Percentiles rank a stretch among this genome's conserved stretches.
These are phyloP conservation scores for Starmerella khaoyaiensis DNA, from an alignment of 805 yeast species.

Conservation along the genomic window DNA sequence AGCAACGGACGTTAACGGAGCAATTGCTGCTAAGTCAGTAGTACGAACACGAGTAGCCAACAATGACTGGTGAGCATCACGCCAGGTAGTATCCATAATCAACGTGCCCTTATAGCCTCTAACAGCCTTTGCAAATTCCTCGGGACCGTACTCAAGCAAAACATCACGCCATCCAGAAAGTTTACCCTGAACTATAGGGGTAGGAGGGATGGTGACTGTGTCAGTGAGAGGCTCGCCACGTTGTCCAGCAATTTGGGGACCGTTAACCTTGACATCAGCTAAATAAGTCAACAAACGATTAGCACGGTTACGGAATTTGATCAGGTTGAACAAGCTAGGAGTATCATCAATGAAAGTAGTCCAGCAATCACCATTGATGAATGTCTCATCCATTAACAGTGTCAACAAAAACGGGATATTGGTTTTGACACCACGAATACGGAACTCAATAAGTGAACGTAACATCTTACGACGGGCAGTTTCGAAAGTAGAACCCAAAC, in stretches of 20 bases:
- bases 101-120: conserved; percentile 74
- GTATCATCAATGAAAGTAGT: conserved; percentile 98
- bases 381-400: conserved; percentile 76
- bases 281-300: conserved; percentile 81
- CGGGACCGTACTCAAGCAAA: conserved; percentile 75
- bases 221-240: conserved; percentile 79
- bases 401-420: conserved; percentile 94
- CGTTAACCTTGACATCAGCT: conserved; percentile 90
- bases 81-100: conserved; percentile 98
- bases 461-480: conserved; percentile 96
- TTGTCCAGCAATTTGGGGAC: conserved; percentile 93
- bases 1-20: conserved; percentile 87
- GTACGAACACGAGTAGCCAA: conserved; percentile 97
- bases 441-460: conserved; percentile 89
- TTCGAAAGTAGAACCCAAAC: conserved; percentile 94
- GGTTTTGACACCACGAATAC: conserved; percentile 98
- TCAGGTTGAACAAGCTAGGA: conserved; percentile 89
- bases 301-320: conserved; percentile 91
- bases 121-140: conserved; percentile 75
- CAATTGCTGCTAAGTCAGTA: conserved; percentile 78
- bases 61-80: conserved; percentile 98
- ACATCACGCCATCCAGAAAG: conserved; percentile 89
- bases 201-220: conserved; percentile 59
- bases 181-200: conserved; percentile 33
- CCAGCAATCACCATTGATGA: conserved; percentile 84